Evolutionary conservation across 1,284 basidiomycete genomes (phyloP), one percentile per base, ranked within the genome.

Genomic region (Xerocomus nothofagi): DNA sequence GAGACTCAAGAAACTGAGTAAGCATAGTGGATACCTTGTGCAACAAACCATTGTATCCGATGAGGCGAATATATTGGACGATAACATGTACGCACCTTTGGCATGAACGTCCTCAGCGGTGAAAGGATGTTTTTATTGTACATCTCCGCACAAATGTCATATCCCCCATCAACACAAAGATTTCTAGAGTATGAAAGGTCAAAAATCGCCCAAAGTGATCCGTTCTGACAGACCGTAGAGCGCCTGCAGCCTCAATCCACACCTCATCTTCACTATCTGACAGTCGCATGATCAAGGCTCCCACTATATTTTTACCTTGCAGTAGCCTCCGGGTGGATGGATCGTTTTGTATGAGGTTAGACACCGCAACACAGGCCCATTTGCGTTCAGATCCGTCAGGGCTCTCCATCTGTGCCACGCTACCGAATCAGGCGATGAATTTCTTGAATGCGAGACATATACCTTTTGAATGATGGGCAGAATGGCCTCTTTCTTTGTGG

Each of bases 61-160:
- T 50, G 21, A 49, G n/a, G 26, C n/a, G 15, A 29, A 40, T 30
- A 44, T 30, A 37, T 29, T 30, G 47, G 29, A 50, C 26, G 56
- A 45, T 12, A 34, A 23, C 32, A 26, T 3, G 10, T 10, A 54
- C 65, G 24, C 54, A 88, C 90, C 73, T 90, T 92, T 9, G 86
- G 84, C 23, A 91, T 75, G 59, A 89, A 88, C 0, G 77, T 76
- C 60, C 76, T 82, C 49, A 93, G 69, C 0, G 89, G 90, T 2
- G 83, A 77, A 47, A 96, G 75, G 46, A 97, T 84, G 57, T 89
- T 89, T 74, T 97, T 97, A 71, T 98, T 97, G 71, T 88, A 95
- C 91, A 98, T 96, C 70, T 97, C 92, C 4, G 88, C 90, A 60
- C 93, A 94, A 36, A 96, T 89, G 61, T 96, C 92, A 61, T 89